Percentiles rank a stretch among this genome's conserved stretches.
These are phyloP conservation scores for Pythium guiyangense DNA, from an alignment of 352 stramenopile species.

Conservation along the genomic window DNA sequence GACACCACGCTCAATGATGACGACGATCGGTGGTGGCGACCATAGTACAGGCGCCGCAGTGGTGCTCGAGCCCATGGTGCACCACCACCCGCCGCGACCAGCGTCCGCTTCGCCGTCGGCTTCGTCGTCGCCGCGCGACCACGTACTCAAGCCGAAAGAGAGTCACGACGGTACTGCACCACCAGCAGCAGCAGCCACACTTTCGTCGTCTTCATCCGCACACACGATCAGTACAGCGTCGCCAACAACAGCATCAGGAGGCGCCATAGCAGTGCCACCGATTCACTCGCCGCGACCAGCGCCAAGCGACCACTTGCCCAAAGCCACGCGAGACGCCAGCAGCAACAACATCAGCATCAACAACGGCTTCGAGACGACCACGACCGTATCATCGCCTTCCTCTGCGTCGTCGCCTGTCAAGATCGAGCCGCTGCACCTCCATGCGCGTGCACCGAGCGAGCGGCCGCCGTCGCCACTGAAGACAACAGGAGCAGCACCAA, in stretches of 20 bases:
- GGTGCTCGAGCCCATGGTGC: slow-evolving; percentile 12
- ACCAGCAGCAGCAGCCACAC: too few relatives aligned
- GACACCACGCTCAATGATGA: not conserved
- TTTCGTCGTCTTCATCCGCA: too few relatives aligned
- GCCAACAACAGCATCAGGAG: too few relatives aligned
- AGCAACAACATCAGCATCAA: not conserved
- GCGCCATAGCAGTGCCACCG: too few relatives aligned
- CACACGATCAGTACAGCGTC: too few relatives aligned
- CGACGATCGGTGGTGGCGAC: not conserved
- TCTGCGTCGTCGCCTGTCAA: slow-evolving; percentile 22
- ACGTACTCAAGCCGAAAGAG: slow-evolving; percentile 22
- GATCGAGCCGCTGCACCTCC: slow-evolving; percentile 25
- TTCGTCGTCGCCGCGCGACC: slow-evolving; percentile 1
- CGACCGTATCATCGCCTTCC: not conserved
- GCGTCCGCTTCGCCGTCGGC: slow-evolving; percentile 1
- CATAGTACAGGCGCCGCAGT: not conserved
- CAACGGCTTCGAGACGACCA: not conserved
- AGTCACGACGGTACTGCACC: not conserved
- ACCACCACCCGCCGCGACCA: slow-evolving; percentile 1
- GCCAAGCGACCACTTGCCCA: not conserved
- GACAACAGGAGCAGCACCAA: not conserved
- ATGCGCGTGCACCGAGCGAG: slow-evolving; percentile 6
- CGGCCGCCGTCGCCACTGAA: slow-evolving; percentile 10
- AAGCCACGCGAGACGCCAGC: not conserved
- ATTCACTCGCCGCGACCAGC: not conserved